A percentile compares a stretch with the other conserved stretches of the same genome.
Conservation (phyloP, 768 basidiomycete species). For the Rhizopogon sp. region DNA sequence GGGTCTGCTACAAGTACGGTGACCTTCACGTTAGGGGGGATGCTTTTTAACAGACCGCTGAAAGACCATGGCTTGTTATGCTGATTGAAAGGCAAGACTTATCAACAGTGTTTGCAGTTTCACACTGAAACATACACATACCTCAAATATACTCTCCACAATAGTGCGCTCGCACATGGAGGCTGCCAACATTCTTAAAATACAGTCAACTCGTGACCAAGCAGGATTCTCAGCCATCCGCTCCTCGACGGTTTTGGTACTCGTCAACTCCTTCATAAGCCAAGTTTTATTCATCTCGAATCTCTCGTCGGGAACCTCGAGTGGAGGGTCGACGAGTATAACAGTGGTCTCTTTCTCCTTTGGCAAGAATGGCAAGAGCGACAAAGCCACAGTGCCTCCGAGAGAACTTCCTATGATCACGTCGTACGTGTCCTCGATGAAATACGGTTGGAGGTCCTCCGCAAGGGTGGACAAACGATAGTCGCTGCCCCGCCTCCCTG, state of each 20-base stretch:
- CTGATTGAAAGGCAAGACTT: background rate
- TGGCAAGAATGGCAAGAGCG: slow-evolving; percentile 1
- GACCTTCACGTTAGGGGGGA: slow-evolving; percentile 9
- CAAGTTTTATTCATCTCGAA: background rate
- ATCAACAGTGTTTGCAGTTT: too few species aligned
- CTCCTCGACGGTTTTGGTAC: background rate
- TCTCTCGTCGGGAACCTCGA: background rate
- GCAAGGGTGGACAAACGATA: background rate
- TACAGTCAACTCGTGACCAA: background rate
- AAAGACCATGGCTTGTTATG: slow-evolving; percentile 12
- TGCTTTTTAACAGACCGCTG: slow-evolving; percentile 4
- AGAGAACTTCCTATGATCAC: slow-evolving; percentile 7
- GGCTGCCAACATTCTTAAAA: background rate
- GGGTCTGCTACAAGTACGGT: slow-evolving; percentile 14
- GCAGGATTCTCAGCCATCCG: background rate
- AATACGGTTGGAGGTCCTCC: background rate
- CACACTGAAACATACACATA: background rate
- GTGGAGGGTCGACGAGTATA: slow-evolving; percentile 7
- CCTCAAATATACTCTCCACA: slow-evolving; percentile 1
- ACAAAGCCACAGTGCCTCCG: slow-evolving; percentile 1
- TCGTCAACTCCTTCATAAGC: background rate
- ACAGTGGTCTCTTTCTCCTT: background rate
- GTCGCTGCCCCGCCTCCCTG: background rate
- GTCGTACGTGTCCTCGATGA: background rate
- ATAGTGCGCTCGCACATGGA: background rate